Conservation (phyloP, 1,284 basidiomycete genomes). For the Puccinia polysora region DNA sequence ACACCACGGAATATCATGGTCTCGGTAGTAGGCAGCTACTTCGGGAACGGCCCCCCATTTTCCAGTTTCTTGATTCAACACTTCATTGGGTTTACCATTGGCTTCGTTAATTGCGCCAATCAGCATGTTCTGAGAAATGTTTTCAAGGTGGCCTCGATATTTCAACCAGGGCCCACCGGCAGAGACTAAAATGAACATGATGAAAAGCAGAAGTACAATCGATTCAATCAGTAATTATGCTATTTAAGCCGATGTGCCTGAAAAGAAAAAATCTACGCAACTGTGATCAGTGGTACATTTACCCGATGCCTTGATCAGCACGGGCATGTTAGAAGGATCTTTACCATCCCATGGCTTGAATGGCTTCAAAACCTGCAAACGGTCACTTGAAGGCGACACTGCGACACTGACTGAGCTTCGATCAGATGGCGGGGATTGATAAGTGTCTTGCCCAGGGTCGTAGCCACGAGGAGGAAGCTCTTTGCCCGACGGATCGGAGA, state of each 20-base stretch:
- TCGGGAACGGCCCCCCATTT: slow-evolving; percentile 80
- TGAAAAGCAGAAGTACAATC: slow-evolving; percentile 53
- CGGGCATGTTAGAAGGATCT: slow-evolving; percentile 78
- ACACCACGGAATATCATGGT: slow-evolving; percentile 84
- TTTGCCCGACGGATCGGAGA: slow-evolving; percentile 78
- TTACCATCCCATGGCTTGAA: slow-evolving; percentile 92
- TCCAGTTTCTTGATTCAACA: slow-evolving; percentile 85
- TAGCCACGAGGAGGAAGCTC: slow-evolving; percentile 93
- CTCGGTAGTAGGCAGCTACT: slow-evolving; percentile 80
- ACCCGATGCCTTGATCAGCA: slow-evolving; percentile 97
- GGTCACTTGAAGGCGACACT: slow-evolving; percentile 81
- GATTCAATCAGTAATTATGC: too few species aligned
- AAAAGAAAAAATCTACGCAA: slow-evolving; percentile 45
- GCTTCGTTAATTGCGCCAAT: slow-evolving; percentile 95
- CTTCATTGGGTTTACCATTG: slow-evolving; percentile 91
- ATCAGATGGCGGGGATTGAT: slow-evolving; percentile 87
- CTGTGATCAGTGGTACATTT: slow-evolving; percentile 77
- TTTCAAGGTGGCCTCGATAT: slow-evolving; percentile 97
- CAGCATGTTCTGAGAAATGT: slow-evolving; percentile 97
- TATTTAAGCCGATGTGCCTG: slow-evolving; percentile 59
- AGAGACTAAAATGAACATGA: slow-evolving; percentile 59
- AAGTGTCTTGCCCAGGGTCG: slow-evolving; percentile 93
- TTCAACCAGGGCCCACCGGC: slow-evolving; percentile 99
- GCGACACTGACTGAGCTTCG: slow-evolving; percentile 77
- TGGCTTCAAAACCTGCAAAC: slow-evolving; percentile 87